These are phyloP conservation scores for Fusarium buharicum DNA, from an alignment of 2,329 filamentous ascomycete species.

Conservation along the genomic window DNA sequence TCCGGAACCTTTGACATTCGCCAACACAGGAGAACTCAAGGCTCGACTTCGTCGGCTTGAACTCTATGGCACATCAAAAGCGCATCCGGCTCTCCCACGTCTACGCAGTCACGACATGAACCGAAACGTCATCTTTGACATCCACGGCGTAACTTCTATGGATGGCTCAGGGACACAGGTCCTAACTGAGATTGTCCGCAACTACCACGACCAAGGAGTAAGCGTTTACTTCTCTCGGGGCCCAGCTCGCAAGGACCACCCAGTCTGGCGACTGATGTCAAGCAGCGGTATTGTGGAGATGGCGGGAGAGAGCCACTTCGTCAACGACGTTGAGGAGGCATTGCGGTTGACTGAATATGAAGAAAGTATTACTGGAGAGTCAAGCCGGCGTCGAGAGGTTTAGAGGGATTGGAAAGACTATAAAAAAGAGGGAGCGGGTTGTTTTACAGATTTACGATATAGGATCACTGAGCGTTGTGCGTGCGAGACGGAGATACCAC, in stretches of 20 bases:
- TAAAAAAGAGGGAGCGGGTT: conserved; percentile 1
- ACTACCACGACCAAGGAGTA: conserved; percentile 80
- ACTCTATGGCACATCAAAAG: conserved; percentile 84
- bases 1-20: conserved; percentile 94
- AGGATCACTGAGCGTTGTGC: neutral
- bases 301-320: conserved; percentile 80
- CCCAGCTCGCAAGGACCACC: conserved; percentile 57
- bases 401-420: neutral
- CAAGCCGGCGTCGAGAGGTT: conserved; percentile 26
- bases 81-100: conserved; percentile 87
- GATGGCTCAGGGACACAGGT: conserved; percentile 95
- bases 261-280: conserved; percentile 78
- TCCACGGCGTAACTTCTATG: conserved; percentile 94
- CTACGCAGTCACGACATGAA: conserved; percentile 83
- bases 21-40: conserved; percentile 94
- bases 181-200: conserved; percentile 84
- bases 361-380: conserved; percentile 54
- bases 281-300: conserved; percentile 86
- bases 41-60: conserved; percentile 84
- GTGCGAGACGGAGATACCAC: conserved; percentile 29
- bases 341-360: conserved; percentile 82
- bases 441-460: neutral
- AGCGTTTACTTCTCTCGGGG: conserved; percentile 77
- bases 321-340: conserved; percentile 85
- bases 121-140: conserved; percentile 93